Percentiles rank a stretch among this genome's conserved stretches.
These are phyloP conservation scores for Aureococcus anophagefferens DNA, from an alignment of 108 stramenopile genomes.

Conservation along the genomic window DNA sequence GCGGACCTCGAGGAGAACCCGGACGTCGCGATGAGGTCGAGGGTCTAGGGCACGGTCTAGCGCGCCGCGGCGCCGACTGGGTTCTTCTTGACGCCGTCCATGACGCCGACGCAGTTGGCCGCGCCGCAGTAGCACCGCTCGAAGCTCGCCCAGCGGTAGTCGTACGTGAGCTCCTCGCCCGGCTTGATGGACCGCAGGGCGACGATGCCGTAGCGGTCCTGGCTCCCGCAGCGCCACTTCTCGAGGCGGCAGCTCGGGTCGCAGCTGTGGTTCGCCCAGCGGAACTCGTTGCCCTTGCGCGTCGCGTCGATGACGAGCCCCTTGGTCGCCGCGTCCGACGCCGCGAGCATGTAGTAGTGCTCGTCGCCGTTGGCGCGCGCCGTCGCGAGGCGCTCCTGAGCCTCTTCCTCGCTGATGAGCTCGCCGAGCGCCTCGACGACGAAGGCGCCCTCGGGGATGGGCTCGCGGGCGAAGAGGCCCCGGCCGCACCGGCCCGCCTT, in stretches of 20 bases:
- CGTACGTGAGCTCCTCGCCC: constrained; percentile 90
- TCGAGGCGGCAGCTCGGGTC: constrained; percentile 87
- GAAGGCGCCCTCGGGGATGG: constrained; percentile 51
- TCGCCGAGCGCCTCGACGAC: constrained; percentile 72
- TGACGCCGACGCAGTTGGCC: no score
- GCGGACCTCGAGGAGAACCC: background rate
- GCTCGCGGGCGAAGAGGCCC: constrained; percentile 51
- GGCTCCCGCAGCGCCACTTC: constrained; percentile 76
- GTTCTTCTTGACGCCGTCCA: no score
- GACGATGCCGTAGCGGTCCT: constrained; percentile 68
- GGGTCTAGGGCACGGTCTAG: no score
- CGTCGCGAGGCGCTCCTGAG: constrained; percentile 45
- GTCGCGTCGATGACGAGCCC: constrained; percentile 88
- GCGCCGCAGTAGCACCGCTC: no score
- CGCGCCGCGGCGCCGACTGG: no score
- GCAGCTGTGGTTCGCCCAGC: constrained; percentile 96
- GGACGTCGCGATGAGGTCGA: background rate
- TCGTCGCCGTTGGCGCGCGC: background rate
- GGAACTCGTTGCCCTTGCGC: constrained; percentile 69
- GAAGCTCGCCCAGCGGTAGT: no score
- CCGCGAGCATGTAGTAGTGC: constrained; percentile 82
- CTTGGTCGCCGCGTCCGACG: no score
- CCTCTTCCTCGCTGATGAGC: constrained; percentile 49
- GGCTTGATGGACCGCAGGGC: constrained; percentile 63
- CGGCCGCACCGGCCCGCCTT: constrained; percentile 65